phyloP scores from a whole-genome alignment of 2,329 filamentous ascomycete genomes.

The Tympanopsis confertula region DNA sequence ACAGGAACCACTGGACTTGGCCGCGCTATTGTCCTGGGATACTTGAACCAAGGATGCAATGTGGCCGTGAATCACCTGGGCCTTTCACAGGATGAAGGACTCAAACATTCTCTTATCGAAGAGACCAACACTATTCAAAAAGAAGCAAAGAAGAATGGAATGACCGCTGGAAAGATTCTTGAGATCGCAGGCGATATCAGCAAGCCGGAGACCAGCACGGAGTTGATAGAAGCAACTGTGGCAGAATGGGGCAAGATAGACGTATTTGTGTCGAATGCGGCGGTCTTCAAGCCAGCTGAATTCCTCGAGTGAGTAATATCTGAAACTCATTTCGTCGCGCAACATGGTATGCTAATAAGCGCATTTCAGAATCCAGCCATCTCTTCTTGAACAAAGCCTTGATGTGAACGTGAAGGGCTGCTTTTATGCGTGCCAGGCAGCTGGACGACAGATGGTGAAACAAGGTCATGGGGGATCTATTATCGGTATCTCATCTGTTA shows the following conservation, averaged over 20 bases:
- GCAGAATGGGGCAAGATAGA: constrained; percentile 26
- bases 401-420: constrained; percentile 52
- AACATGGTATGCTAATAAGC: background rate
- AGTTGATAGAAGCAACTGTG: constrained; percentile 28
- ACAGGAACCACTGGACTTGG: constrained; percentile 58
- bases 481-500: constrained; percentile 47
- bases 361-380: background rate
- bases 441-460: constrained; percentile 48
- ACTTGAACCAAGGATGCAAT: constrained; percentile 49
- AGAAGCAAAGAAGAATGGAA: constrained; percentile 15
- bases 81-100: constrained; percentile 14
- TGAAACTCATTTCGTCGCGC: no score
- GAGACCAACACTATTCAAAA: constrained; percentile 20
- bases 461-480: constrained; percentile 48
- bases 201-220: constrained; percentile 45
- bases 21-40: constrained; percentile 56
- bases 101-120: constrained; percentile 16
- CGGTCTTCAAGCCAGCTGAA: constrained; percentile 56
- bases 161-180: constrained; percentile 33
- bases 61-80: constrained; percentile 54
- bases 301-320: constrained; percentile 36
- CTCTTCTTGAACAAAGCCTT: constrained; percentile 1
- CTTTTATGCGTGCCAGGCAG: constrained; percentile 56
- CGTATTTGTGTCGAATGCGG: constrained; percentile 57
- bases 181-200: constrained; percentile 54